Percentiles rank a stretch among this genome's conserved stretches.
Evolutionary conservation across 2,329 filamentous ascomycete species (phyloP).

Genomic region (Neonectria hederae): DNA sequence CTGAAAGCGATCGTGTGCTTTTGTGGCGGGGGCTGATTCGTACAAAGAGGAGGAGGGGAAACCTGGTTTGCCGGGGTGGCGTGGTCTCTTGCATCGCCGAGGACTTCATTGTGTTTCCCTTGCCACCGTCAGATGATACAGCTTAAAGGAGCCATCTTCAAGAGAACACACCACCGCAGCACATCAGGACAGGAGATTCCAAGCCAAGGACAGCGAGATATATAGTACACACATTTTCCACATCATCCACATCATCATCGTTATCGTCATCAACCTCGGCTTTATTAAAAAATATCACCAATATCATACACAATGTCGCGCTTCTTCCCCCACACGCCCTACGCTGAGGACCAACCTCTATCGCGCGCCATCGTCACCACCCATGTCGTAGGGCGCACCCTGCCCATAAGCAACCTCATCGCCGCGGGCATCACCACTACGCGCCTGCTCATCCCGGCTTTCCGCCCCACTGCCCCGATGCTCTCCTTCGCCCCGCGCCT

Average conservation of each 20-base stretch:
- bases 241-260: neutral
- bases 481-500: slow-evolving; percentile 48
- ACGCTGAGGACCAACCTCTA: slow-evolving; percentile 71
- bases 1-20: neutral
- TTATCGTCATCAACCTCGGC: no score
- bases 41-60: slow-evolving; percentile 18
- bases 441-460: slow-evolving; percentile 42
- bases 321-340: slow-evolving; percentile 63
- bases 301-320: slow-evolving; percentile 58
- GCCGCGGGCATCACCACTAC: slow-evolving; percentile 52
- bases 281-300: neutral
- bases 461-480: slow-evolving; percentile 43
- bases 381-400: slow-evolving; percentile 66
- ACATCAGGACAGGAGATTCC: neutral
- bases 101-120: neutral
- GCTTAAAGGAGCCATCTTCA: neutral
- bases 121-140: neutral
- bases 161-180: neutral
- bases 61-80: neutral
- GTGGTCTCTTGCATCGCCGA: neutral
- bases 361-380: slow-evolving; percentile 64
- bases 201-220: neutral
- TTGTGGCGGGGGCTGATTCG: neutral
- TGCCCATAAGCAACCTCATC: slow-evolving; percentile 63
- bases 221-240: no score